phyloP scores from a whole-genome alignment of 139 green algal species.

The Marvania coccoides region DNA sequence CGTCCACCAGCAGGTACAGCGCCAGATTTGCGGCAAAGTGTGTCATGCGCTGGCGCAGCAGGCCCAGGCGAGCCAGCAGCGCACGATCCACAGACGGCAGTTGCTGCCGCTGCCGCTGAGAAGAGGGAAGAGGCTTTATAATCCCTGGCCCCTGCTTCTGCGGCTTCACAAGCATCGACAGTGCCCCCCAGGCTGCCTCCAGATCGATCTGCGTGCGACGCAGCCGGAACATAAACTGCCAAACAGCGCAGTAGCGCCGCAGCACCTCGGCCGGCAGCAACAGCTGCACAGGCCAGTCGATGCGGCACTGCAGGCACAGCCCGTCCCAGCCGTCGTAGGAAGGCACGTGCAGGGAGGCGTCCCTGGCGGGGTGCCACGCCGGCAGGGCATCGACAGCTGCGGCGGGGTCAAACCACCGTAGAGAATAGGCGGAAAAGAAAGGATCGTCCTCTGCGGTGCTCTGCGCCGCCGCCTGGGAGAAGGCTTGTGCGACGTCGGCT shows the following conservation, averaged over 20 bases:
- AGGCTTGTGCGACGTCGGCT: conserved; percentile 46
- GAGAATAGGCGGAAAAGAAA: conserved; percentile 30
- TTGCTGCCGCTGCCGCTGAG: neutral
- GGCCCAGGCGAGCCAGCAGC: conserved; percentile 33
- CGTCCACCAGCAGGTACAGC: conserved; percentile 55
- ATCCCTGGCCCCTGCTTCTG: conserved; percentile 3
- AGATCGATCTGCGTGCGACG: conserved; percentile 61
- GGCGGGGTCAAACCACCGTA: conserved; percentile 22
- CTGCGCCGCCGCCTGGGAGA: conserved; percentile 48
- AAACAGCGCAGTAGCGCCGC: conserved; percentile 68
- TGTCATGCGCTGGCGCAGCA: conserved; percentile 68
- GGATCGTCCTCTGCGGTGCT: conserved; percentile 44
- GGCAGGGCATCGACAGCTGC: neutral
- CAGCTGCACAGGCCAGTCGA: conserved; percentile 79
- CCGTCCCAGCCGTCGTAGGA: conserved; percentile 69
- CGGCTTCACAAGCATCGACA: conserved; percentile 9
- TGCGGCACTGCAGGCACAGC: conserved; percentile 51
- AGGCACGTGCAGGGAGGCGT: conserved; percentile 28
- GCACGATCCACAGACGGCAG: neutral
- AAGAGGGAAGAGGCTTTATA: too few relatives aligned
- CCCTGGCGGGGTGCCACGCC: conserved; percentile 9
- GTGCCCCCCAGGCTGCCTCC: conserved; percentile 56
- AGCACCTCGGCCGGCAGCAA: conserved; percentile 62
- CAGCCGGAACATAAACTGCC: conserved; percentile 74
- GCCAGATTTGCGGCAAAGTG: conserved; percentile 70